Base-by-base conservation (phyloP, 208 protist species). In the Leishmania braziliensis region DNA sequence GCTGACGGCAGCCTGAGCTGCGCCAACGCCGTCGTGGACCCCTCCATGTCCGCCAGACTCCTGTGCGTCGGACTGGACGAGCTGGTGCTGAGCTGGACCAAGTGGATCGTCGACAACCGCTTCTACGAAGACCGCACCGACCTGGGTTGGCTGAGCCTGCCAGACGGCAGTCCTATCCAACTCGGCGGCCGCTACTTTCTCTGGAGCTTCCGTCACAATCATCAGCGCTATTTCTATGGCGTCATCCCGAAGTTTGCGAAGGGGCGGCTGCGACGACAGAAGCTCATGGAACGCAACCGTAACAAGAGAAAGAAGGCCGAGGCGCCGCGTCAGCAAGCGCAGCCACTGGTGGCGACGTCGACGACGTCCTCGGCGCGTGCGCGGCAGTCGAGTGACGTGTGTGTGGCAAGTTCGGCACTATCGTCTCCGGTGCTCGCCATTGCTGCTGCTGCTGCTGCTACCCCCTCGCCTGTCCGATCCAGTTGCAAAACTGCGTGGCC, bases 161-260 rank as follows among this genome's bases (percentile, higher is more conserved):
- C 79, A 39, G 77, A 81, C 36, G 80, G 70, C 75, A 82, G 54
- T 66, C 77, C 73, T 10, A 84, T 93, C 58, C 84, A 90, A 48
- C 78, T 85, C 5, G 84, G 82, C 1, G 90, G 88, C 1, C 88
- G 90, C 26, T 94, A 92, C 86, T 88, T 84, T 51, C 85, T 94
- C 33, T 94, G 91, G 91, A 87, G 89, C 83, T 87, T 88, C 66
- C 74, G 85, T 0, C 89, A 90, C 80, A 89, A 92, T 58, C 63
- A 81, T 36, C 78, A 92, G 78, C 87, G 85, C 1, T 92, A 90
- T 73, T 94, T 92, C 80, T 90, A 89, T 79, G 91, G 91, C 33
- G 85, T 90, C 66, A 91, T 94, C 29, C 91, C 91, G n/a, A 89
- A 90, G 50, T 94, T 94, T 73, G 83, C 84, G 16, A 90, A 91